Evolutionary conservation across 306 rosid genomes (phyloP).

Genomic region (Leucaena leucocephala): DNA sequence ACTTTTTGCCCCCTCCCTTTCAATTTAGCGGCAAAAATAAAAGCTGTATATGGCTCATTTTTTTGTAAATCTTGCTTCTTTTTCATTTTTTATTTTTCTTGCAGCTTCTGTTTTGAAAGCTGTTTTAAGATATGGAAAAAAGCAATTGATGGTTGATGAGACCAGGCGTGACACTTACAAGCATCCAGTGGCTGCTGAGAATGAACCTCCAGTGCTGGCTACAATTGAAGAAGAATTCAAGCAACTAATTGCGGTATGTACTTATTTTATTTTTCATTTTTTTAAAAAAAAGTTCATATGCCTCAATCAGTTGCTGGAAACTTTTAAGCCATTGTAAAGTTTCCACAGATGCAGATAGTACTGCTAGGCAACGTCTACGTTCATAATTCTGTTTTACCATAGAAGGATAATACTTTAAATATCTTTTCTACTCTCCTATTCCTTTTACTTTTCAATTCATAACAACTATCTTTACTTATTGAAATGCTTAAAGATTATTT

Average conservation of each 20-base stretch:
- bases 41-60: slow-evolving; percentile 11
- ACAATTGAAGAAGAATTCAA: slow-evolving; percentile 63
- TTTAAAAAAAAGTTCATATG: neutral
- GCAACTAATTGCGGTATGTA: slow-evolving; percentile 73
- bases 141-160: slow-evolving; percentile 75
- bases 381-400: neutral
- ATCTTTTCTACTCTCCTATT: neutral
- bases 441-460: neutral
- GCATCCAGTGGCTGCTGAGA: slow-evolving; percentile 43
- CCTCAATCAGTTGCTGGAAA: slow-evolving; percentile 22
- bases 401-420: slow-evolving; percentile 10
- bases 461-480: neutral
- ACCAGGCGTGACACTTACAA: slow-evolving; percentile 81
- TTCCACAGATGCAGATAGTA: neutral
- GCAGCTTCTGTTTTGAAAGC: slow-evolving; percentile 89
- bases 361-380: slow-evolving; percentile 16
- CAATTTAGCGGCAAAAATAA: neutral
- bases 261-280: neutral
- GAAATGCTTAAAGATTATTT: neutral
- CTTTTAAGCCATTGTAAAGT: slow-evolving; percentile 9
- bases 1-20: slow-evolving; percentile 1
- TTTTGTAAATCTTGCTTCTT: slow-evolving; percentile 2
- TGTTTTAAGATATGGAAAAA: slow-evolving; percentile 75
- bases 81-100: slow-evolving; percentile 27
- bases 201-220: slow-evolving; percentile 48